Evolutionary conservation across 164 flowering plant genomes (phyloP), one percentile per base, ranked within the genome.

Genomic region (Santalum album): DNA sequence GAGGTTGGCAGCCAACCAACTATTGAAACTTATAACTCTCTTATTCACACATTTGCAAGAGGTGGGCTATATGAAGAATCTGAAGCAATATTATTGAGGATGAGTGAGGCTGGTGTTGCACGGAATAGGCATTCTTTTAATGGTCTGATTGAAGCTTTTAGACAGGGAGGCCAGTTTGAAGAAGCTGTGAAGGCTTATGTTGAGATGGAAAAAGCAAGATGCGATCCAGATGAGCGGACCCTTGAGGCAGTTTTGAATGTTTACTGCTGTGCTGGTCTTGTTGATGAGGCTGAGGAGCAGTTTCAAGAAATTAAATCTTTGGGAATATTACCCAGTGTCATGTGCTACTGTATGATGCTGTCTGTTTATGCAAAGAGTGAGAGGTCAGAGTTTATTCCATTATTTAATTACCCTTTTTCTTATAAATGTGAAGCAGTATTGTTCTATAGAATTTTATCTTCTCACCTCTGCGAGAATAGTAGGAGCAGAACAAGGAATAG

Each of bases 201-300:
- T 49, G 94, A 84, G 48, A 88, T 91, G 96, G 92, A 80, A 60
- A 88, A 83, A 62, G 70, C 67, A 22, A 78, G 85, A 73, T 82
- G 88, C 60, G 75, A 70, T 55, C 86, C 89, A n/a, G 83, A 91
- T 70, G 96, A 88, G 67, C 58, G 67, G 73, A 86, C 98, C 24
- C 88, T 88, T 57, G 98, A 88, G 72, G 89, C 90, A 40, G 82
- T 88, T 53, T 70, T 91, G 66, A 74, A 91, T 63, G 92, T 91
- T 27, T 91, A 91, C 69, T 88, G 89, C 77, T 70, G 73, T 65
- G 92, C 90, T 10, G 89, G 86, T 44, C 90, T 91, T 56, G 83
- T 84, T 51, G 89, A 91, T 55, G 96, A 88, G 81, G 72, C 95
- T 61, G 77, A 65, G 71, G 83, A 86, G 68, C 90, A 84, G 48